Evolutionary conservation across 1,284 basidiomycete genomes (phyloP).

Genomic region (Rhodotorula sp.): DNA sequence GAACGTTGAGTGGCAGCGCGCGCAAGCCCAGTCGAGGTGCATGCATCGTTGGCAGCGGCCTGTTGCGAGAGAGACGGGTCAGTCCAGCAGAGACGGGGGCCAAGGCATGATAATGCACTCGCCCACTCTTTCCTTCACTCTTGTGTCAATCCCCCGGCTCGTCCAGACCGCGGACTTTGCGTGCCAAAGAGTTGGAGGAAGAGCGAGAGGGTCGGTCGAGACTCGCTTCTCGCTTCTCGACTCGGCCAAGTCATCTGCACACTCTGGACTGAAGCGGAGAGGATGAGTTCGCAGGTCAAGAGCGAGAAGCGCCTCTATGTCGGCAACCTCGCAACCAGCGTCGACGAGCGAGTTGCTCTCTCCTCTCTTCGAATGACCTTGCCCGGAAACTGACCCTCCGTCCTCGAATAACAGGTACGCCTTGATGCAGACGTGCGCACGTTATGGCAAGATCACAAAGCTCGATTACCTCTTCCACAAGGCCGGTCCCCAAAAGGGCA

Average conservation of each 20-base stretch:
- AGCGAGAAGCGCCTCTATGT: slow-evolving; percentile 66
- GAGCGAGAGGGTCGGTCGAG: too few relatives aligned
- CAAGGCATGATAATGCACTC: too few relatives aligned
- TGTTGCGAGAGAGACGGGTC: background rate
- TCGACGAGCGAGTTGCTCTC: slow-evolving; percentile 68
- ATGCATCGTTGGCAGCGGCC: background rate
- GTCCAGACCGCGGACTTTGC: too few relatives aligned
- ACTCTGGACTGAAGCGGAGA: background rate
- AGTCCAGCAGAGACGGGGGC: too few relatives aligned
- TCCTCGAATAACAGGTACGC: slow-evolving; percentile 61
- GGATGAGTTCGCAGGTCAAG: background rate
- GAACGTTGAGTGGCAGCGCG: slow-evolving; percentile 18
- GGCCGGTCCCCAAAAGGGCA: slow-evolving; percentile 78
- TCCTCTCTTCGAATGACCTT: background rate
- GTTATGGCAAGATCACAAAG: slow-evolving; percentile 85
- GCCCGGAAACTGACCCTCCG: slow-evolving; percentile 2
- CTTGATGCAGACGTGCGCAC: slow-evolving; percentile 82
- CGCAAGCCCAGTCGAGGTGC: background rate
- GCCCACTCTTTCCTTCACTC: too few relatives aligned
- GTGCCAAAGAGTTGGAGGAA: too few relatives aligned
- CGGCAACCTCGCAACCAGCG: slow-evolving; percentile 80
- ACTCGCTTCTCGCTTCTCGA: background rate
- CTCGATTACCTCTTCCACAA: slow-evolving; percentile 96
- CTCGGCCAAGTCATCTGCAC: background rate
- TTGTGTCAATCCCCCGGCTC: too few relatives aligned